phyloP scores from a whole-genome alignment of 2,329 filamentous ascomycete genomes.

The Drechslerella coelobrocha region DNA sequence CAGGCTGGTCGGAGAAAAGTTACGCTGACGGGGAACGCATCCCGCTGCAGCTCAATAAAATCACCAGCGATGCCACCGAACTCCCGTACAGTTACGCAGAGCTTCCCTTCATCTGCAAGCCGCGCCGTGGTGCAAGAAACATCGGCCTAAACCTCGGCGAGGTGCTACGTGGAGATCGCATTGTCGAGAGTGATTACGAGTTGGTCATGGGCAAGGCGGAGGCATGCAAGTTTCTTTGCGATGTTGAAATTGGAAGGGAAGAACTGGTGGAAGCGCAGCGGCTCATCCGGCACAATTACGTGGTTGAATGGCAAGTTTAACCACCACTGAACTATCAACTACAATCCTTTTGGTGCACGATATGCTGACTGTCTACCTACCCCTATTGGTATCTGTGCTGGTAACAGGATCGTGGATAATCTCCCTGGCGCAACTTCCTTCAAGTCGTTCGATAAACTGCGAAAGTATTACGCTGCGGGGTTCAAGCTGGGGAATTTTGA shows the following conservation, averaged over 20 bases:
- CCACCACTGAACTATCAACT: neutral
- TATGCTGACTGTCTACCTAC: slow-evolving; percentile 16
- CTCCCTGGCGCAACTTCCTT: slow-evolving; percentile 87
- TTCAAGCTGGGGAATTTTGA: slow-evolving; percentile 87
- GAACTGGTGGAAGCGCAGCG: slow-evolving; percentile 73
- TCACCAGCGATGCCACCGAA: slow-evolving; percentile 86
- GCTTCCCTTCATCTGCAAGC: slow-evolving; percentile 84
- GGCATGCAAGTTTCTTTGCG: slow-evolving; percentile 76
- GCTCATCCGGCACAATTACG: slow-evolving; percentile 78
- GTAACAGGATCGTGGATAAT: slow-evolving; percentile 82
- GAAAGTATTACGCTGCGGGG: slow-evolving; percentile 87
- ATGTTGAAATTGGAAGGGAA: slow-evolving; percentile 68
- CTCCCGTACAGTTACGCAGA: slow-evolving; percentile 92
- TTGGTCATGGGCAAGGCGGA: slow-evolving; percentile 77
- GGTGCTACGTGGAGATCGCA: slow-evolving; percentile 83
- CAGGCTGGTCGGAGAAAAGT: slow-evolving; percentile 82
- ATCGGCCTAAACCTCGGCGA: slow-evolving; percentile 85
- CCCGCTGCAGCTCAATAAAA: slow-evolving; percentile 88
- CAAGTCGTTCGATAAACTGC: slow-evolving; percentile 80
- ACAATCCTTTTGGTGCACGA: neutral
- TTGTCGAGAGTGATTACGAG: slow-evolving; percentile 83
- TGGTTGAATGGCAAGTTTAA: slow-evolving; percentile 74
- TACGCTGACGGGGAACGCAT: slow-evolving; percentile 78
- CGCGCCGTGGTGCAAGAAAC: slow-evolving; percentile 70
- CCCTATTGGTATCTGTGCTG: neutral